Evolutionary conservation across 1,284 basidiomycete species (phyloP).

Genomic region (Nidula niveotomentosa): DNA sequence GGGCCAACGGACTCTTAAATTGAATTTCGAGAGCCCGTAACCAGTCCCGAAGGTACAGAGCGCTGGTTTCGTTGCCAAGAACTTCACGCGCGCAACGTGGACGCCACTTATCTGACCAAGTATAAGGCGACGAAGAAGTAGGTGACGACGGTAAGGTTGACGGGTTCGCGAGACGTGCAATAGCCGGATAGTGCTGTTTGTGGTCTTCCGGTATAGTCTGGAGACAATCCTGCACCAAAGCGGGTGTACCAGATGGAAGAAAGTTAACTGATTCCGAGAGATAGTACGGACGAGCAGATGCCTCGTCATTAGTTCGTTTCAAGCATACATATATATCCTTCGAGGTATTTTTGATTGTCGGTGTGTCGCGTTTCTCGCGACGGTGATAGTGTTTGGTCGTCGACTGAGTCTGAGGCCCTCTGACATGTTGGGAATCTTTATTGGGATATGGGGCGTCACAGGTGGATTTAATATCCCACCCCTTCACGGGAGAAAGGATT

Average conservation of each 20-base stretch:
- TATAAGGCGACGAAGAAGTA: conserved; percentile 18
- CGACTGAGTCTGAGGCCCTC: conserved; percentile 45
- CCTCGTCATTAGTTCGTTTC: background rate
- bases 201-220: conserved; percentile 31
- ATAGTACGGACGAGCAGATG: background rate
- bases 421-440: conserved; percentile 59
- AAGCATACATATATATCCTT: background rate
- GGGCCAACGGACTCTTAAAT: conserved; percentile 28
- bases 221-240: background rate
- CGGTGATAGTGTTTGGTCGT: too few relatives aligned
- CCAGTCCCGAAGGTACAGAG: conserved; percentile 83
- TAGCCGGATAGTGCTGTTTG: conserved; percentile 47
- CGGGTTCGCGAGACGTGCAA: conserved; percentile 38
- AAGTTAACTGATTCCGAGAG: too few relatives aligned
- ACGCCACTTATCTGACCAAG: conserved; percentile 80
- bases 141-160: conserved; percentile 5
- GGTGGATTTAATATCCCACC: too few relatives aligned
- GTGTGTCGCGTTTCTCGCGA: too few relatives aligned
- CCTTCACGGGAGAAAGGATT: background rate
- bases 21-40: conserved; percentile 69
- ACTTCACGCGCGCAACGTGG: conserved; percentile 76
- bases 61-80: conserved; percentile 78
- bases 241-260: background rate
- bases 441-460: conserved; percentile 46
- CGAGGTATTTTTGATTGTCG: too few relatives aligned